Evolutionary conservation across 116 monocot species (phyloP), one percentile per base, ranked within the genome.

Genomic region (Trichopus zeylanicus): DNA sequence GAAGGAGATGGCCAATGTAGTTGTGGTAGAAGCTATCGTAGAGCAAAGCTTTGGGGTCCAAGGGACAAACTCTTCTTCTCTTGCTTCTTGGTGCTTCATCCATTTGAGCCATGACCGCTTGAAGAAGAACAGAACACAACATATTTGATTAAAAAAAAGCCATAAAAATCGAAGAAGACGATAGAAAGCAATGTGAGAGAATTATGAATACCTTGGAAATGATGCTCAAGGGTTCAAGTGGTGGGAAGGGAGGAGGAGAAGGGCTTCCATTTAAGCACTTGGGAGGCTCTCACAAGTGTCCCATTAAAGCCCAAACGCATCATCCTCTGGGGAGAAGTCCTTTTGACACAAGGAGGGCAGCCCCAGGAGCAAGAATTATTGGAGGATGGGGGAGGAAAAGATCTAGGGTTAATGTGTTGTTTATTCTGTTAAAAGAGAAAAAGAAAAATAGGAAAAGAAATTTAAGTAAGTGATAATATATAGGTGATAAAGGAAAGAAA

Each of bases 331-430:
- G 30, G 26, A 24, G 31, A 27, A 71, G 71, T 42, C 49, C 63
- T 56, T 63, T 19, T 25, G 53, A 33, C 46, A 25, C 29, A 55
- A 21, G 56, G 64, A 54, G 60, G 65, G 39, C 65, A 65, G 53
- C 72, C n/a, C 65, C 52, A 65, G 26, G 55, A 49, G 65, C 29
- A 46, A 60, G 42, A 72, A 72, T 72, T 65, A 60, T 72, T 60
- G 59, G 60, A 53, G 29, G 53, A 35, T 55, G 38, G 49, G 55
- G 57, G 52, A 16, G 51, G 48, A 38, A 64, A 64, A 52, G 51
- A 35, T 63, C 49, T 56, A 48, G 63, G 51, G 48, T 26, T 15
- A 55, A 27, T 35, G 7, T 5, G 18, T 51, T 18, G 26, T 0
- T 19, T 29, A 22, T 3, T 22, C n/a, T 51, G 26, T 29, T 55